phyloP scores from a whole-genome alignment of 2,329 filamentous ascomycete species.

The Xylaria sp. region DNA sequence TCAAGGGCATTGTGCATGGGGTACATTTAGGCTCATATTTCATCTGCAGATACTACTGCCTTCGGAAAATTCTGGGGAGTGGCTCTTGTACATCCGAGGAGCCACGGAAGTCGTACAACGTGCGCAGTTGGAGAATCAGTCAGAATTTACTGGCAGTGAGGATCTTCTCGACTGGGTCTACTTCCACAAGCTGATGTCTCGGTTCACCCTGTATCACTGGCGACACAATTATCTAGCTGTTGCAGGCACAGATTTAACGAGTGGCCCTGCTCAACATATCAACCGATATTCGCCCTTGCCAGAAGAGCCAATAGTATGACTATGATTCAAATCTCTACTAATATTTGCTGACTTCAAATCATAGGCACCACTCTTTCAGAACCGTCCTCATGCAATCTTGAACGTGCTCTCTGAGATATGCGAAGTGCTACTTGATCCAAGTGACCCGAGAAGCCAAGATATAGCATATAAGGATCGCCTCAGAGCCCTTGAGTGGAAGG shows the following conservation, averaged over 20 bases:
- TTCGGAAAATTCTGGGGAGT: slow-evolving; percentile 45
- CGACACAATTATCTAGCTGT: slow-evolving; percentile 25
- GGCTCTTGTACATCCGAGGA: slow-evolving; percentile 46
- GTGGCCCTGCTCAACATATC: background rate
- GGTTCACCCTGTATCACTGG: slow-evolving; percentile 48
- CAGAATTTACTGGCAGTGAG: background rate
- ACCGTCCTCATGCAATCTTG: slow-evolving; percentile 37
- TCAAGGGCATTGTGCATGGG: background rate
- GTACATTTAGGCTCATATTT: background rate
- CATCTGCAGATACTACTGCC: slow-evolving; percentile 41
- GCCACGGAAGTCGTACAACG: slow-evolving; percentile 38
- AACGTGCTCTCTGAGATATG: slow-evolving; percentile 43
- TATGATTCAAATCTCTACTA: background rate
- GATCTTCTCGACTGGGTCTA: slow-evolving; percentile 48
- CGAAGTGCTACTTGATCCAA: slow-evolving; percentile 40
- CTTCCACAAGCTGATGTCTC: slow-evolving; percentile 47
- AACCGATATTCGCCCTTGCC: background rate
- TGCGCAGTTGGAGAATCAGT: slow-evolving; percentile 27
- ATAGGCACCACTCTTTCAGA: slow-evolving; percentile 30
- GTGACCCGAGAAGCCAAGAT: slow-evolving; percentile 36
- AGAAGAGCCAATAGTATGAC: slow-evolving; percentile 26
- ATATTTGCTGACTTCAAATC: background rate
- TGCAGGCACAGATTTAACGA: background rate
- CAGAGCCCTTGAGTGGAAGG: slow-evolving; percentile 29
- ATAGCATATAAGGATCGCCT: slow-evolving; percentile 36